Base-by-base conservation (phyloP, 2,329 filamentous ascomycete genomes). In the Xylariaceae sp. region DNA sequence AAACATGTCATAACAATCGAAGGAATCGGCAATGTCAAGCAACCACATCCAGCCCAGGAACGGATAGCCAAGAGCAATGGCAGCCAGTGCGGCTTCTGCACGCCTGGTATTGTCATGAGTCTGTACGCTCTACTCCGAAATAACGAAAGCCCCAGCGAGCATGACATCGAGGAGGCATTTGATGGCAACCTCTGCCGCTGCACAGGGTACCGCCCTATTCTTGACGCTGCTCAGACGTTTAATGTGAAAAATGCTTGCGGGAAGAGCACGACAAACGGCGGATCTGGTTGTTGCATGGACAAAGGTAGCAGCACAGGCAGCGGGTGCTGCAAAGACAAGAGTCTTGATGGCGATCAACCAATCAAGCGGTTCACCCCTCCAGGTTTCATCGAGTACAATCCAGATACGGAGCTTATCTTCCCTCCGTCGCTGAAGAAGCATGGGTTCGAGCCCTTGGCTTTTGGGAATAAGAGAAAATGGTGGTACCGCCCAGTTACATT, bases 1-100 rank as follows among this genome's bases (percentile, higher is more conserved):
- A 99, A 99, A 74, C 95, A 99, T 82, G 92, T 98, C 69, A 93
- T 99, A 71, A 99, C 95, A 3, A 88, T 99, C 36, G 95, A 99
- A 76, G 95, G 95, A 6, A 97, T 99, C 68, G 95, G 95, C 9
- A 91, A 89, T 72, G 87, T 91, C 24, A 89, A 95, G 73, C 86
- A 82, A 37, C 95, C 95, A 4, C 95, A 99, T 77, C 91, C 94
- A 2, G 81, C 89, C 3, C 95, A 98, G 73, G 92, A 98, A 77
- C 85, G 95, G 44, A 90, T 99, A 67, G 94, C 95, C 16, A 90
- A 90, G 75, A 86, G 89, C 28, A 95, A 96, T 76, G 95, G 95
- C 45, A 96, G 91, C 66, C 94, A 99, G 74, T 99, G 84, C 58
- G 84, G 93, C 1, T 99, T 99, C 76, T 99, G 95, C 71, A 98